Evolutionary conservation across 371 early-diverging fungal genomes (phyloP).

Genomic region (Mucor piriformis): DNA sequence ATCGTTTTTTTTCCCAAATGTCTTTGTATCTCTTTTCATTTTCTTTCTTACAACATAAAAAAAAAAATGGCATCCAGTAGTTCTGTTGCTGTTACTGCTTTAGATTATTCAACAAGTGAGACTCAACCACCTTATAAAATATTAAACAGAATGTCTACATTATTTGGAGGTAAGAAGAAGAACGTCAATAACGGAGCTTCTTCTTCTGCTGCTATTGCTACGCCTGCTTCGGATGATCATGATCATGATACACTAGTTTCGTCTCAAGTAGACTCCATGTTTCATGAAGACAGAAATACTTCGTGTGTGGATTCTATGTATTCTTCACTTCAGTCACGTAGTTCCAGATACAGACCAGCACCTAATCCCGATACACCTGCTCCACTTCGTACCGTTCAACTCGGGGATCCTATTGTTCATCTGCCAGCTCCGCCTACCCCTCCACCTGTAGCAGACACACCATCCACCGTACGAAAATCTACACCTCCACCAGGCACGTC

Average conservation of each 20-base stretch:
- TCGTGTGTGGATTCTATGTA: conserved; percentile 47
- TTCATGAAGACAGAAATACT: conserved; percentile 14
- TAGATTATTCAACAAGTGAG: conserved; percentile 1
- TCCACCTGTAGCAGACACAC: conserved; percentile 3
- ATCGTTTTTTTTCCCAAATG: background rate
- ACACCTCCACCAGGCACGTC: conserved; percentile 14
- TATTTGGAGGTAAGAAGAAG: conserved; percentile 27
- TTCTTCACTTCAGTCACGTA: conserved; percentile 37
- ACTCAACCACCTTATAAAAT: conserved; percentile 16
- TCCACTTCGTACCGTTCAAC: conserved; percentile 36
- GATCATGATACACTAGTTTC: conserved; percentile 1
- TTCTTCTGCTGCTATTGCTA: background rate
- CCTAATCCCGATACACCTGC: conserved; percentile 34
- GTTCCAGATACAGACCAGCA: conserved; percentile 26
- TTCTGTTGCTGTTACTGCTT: conserved; percentile 1
- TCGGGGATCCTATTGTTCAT: conserved; percentile 36
- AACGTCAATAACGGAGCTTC: background rate
- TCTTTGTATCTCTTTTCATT: background rate
- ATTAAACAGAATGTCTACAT: conserved; percentile 27
- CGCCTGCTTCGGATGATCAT: background rate
- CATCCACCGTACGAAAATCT: conserved; percentile 6
- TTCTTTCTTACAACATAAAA: background rate
- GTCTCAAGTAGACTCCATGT: conserved; percentile 32
- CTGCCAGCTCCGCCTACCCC: conserved; percentile 11
- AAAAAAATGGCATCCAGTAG: background rate